Conservation (phyloP, 345 rosid genomes). For the Populus alba region DNA sequence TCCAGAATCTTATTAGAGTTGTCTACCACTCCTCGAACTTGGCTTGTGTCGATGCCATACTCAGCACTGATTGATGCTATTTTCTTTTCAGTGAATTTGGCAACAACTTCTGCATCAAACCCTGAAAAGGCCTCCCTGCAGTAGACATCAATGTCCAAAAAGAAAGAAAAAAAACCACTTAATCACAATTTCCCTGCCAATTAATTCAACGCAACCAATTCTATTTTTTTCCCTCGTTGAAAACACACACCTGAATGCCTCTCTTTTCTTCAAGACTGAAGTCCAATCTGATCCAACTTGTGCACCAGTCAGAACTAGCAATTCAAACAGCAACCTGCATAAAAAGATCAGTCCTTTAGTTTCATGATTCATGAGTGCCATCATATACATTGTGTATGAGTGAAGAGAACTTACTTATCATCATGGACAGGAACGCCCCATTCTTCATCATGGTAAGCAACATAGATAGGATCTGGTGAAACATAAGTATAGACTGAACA, state of each 20-base stretch:
- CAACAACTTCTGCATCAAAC: conserved; percentile 52
- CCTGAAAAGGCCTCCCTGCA: conserved; percentile 58
- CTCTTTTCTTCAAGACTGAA: conserved; percentile 63
- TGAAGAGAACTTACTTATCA: conserved; percentile 43
- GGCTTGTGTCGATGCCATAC: conserved; percentile 51
- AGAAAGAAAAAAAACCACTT: no score
- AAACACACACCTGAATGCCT: conserved; percentile 40
- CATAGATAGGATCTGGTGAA: conserved; percentile 58
- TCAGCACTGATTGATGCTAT: conserved; percentile 39
- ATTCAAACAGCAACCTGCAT: conserved; percentile 58
- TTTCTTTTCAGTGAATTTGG: conserved; percentile 48
- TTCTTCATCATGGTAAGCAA: conserved; percentile 73
- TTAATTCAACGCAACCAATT: background rate
- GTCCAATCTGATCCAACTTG: conserved; percentile 83
- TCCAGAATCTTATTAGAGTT: conserved; percentile 52
- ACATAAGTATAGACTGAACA: background rate
- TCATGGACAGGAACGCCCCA: conserved; percentile 83
- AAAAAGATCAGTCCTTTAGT: background rate
- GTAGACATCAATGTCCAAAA: background rate
- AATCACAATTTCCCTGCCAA: background rate
- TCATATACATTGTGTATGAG: background rate
- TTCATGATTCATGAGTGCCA: background rate
- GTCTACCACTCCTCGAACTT: conserved; percentile 51
- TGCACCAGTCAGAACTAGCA: conserved; percentile 61
- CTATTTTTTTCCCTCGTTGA: background rate